Conservation (phyloP, 2,329 filamentous ascomycete genomes). For the Ampelomyces quisqualis region DNA sequence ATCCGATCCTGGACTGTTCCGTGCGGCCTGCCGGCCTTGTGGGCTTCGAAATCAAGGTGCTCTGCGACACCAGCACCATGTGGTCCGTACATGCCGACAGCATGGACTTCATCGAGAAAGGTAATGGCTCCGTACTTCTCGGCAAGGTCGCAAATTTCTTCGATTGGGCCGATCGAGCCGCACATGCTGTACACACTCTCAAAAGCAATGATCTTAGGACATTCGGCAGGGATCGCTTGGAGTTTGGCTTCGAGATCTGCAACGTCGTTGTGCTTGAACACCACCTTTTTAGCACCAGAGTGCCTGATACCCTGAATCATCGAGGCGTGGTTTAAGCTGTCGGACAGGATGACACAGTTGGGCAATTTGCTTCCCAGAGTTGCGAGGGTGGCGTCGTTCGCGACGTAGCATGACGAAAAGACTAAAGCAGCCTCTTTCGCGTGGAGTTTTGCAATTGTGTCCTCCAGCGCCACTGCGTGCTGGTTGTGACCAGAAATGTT, state of each 20-base stretch:
- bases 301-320: slow-evolving; percentile 99
- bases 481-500: slow-evolving; percentile 98
- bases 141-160: slow-evolving; percentile 91
- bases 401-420: slow-evolving; percentile 97
- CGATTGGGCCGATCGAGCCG: slow-evolving; percentile 92
- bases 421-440: slow-evolving; percentile 89
- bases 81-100: slow-evolving; percentile 98
- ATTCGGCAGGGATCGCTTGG: slow-evolving; percentile 77
- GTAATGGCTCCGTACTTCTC: slow-evolving; percentile 98
- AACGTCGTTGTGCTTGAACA: slow-evolving; percentile 99
- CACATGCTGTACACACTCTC: slow-evolving; percentile 99
- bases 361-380: slow-evolving; percentile 96
- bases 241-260: slow-evolving; percentile 89
- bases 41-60: slow-evolving; percentile 90
- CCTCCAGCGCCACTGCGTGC: slow-evolving; percentile 84
- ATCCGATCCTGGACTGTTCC: slow-evolving; percentile 94
- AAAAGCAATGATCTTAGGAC: slow-evolving; percentile 97
- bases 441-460: slow-evolving; percentile 80
- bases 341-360: slow-evolving; percentile 95
- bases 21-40: slow-evolving; percentile 69
- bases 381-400: slow-evolving; percentile 94
- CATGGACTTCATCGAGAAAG: slow-evolving; percentile 97
- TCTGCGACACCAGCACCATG: slow-evolving; percentile 94
- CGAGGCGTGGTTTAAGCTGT: slow-evolving; percentile 95
- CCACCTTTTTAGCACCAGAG: slow-evolving; percentile 93